Base-by-base conservation (phyloP, 176 grass and related monocot species). In the Puccinellia tenuiflora region DNA sequence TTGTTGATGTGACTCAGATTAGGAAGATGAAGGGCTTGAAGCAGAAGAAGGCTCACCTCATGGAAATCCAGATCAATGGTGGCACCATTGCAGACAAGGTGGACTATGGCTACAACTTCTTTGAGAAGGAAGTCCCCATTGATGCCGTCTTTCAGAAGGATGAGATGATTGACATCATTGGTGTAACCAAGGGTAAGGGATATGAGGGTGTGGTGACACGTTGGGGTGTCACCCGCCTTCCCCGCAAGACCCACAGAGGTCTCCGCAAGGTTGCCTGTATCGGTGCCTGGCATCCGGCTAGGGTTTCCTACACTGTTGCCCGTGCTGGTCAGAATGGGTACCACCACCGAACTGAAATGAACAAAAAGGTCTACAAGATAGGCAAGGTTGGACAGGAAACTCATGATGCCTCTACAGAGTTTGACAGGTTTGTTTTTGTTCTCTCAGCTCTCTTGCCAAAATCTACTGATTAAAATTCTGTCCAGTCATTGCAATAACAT, bases 191-290 rank as follows among this genome's bases (percentile, higher is more conserved):
- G 83, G 95, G 95, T 91, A 97, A 97, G 87, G 95, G 95, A 6
- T 97, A 97, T 4, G 95, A 97, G 86, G 95, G 95, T 85, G 95
- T 97, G 12, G 95, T 97, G 25, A 97, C 95, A 8, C 87, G 92
- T 73, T 97, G 95, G 95, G 95, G 95, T 76, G 95, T 97, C 63
- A 97, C 95, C n/a, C 95, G 95, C 37, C 95, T 97, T 87, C 95
- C 94, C n/a, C 95, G 95, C 30, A 97, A 97, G 83, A 97, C 95
- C 33, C 95, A 97, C 95, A 94, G 95, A 64, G 95, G 95, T 85
- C 88, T 97, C 20, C 89, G 95, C 48, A 97, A 97, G 90, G 92
- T 97, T 80, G 95, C 95, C 28, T 97, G 95, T 92, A 97, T 97
- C 5, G 95, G 95, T 56, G 95, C 95, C 0, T 97, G 95, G 95